Evolutionary conservation across 805 yeast genomes (phyloP).

Genomic region (Jamesozyma rosinii): DNA sequence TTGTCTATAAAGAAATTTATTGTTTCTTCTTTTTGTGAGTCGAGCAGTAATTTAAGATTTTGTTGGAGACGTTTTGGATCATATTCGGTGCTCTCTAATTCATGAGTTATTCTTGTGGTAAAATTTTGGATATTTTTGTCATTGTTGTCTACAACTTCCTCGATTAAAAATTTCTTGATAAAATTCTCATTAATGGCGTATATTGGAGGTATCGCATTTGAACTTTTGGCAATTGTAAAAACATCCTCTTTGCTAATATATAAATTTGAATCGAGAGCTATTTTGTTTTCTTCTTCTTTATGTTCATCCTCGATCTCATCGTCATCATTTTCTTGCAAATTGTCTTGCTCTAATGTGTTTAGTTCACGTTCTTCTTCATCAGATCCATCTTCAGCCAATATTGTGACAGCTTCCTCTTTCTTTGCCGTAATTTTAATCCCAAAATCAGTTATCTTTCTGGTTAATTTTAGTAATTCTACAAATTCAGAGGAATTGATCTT

Average conservation of each 20-base stretch:
- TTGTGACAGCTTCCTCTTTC: conserved; percentile 35
- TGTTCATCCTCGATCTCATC: conserved; percentile 21
- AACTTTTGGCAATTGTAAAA: conserved; percentile 1
- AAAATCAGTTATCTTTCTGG: conserved; percentile 47
- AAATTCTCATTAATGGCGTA: conserved; percentile 41
- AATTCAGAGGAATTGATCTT: conserved; percentile 32
- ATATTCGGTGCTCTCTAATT: conserved; percentile 33
- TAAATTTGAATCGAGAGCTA: neutral
- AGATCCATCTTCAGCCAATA: conserved; percentile 39
- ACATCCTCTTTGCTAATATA: conserved; percentile 13
- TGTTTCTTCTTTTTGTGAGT: conserved; percentile 42
- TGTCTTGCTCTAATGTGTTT: conserved; percentile 7
- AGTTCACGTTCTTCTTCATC: conserved; percentile 23
- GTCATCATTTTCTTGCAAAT: conserved; percentile 15
- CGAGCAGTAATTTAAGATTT: conserved; percentile 44
- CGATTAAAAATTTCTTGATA: conserved; percentile 43
- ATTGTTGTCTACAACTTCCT: conserved; percentile 14
- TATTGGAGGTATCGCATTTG: conserved; percentile 18
- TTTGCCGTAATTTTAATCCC: conserved; percentile 12
- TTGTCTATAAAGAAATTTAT: conserved; percentile 43
- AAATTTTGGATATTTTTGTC: conserved; percentile 34
- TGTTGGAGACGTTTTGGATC: conserved; percentile 42
- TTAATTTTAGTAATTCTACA: conserved; percentile 36
- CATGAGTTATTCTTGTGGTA: conserved; percentile 34
- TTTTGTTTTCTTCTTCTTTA: neutral